Evolutionary conservation across 1,284 basidiomycete species (phyloP), one percentile per base, ranked within the genome.

Genomic region (Cutaneotrichosporon spelunceum): DNA sequence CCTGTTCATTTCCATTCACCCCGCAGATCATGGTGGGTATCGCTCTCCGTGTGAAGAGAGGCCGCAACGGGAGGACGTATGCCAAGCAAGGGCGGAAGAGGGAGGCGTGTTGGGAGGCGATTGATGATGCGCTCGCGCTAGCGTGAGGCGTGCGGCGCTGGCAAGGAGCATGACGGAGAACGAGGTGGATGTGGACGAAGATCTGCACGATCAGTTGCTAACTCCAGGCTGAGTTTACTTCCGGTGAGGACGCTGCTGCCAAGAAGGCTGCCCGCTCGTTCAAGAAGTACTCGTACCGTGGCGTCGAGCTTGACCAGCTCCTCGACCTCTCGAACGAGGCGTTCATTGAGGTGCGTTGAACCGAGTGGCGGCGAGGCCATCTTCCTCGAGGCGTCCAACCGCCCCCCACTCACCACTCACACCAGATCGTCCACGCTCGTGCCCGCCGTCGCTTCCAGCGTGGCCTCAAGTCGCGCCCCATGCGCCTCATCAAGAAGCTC

Each of bases 401-500:
- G 44, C 44, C 23, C 44, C 44, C n/a, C 44, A 45, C 44, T 24
- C 44, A 45, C 10, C 44, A 23, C 45, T 24, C 29, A 47, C 14
- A 34, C 72, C 80, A 94, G 88, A 87, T 99, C 80, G 95, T 99
- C 71, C 95, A 98, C 81, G 93, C 95, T 70, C 94, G 96, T 81
- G 96, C 95, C 63, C 93, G 96, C 77, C 88, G 96, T 81, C 91
- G 94, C 82, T 99, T 99, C 89, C 90, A 93, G 82, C 91, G 96
- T 73, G 96, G 96, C 75, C 88, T 99, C 73, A 99, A 98, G 86
- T 91, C 94, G 83, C 89, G 89, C 81, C 95, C 96, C 57, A 90
- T 99, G 89, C 93, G 93, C 71, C 87, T 99, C 75, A 98, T 99
- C 82, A 99, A 99, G 87, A 98, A 99, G 83, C 86, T 99, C 71